These are phyloP conservation scores for Malus hybrid DNA, from an alignment of 331 rosid genomes.

Conservation along the genomic window DNA sequence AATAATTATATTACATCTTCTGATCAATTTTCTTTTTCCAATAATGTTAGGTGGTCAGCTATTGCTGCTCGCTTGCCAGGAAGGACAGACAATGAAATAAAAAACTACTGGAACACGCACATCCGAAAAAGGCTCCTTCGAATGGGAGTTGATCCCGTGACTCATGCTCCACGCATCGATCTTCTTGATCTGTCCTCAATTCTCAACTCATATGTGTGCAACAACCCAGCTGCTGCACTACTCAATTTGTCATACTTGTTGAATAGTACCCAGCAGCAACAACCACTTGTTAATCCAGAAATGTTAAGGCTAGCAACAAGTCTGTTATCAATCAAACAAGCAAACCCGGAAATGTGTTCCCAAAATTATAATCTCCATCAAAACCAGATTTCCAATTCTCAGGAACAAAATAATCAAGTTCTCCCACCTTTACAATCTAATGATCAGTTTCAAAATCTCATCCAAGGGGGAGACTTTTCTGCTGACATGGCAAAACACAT, in stretches of 20 bases:
- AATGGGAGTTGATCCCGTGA: slow-evolving; percentile 91
- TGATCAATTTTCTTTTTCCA: not conserved
- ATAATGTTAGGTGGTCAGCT: slow-evolving; percentile 66
- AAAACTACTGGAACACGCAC: slow-evolving; percentile 94
- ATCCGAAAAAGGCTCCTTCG: slow-evolving; percentile 72
- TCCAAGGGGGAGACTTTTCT: slow-evolving; percentile 10
- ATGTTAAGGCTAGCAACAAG: slow-evolving; percentile 46
- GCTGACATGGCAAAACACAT: slow-evolving; percentile 17
- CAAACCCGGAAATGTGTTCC: slow-evolving; percentile 24
- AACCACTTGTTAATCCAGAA: slow-evolving; percentile 54
- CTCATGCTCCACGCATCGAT: slow-evolving; percentile 87
- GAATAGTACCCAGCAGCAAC: slow-evolving; percentile 35
- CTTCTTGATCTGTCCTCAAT: slow-evolving; percentile 65
- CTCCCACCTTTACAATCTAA: slow-evolving; percentile 14
- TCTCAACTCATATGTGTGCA: slow-evolving; percentile 42
- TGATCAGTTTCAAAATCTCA: slow-evolving; percentile 24
- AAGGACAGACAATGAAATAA: slow-evolving; percentile 88
- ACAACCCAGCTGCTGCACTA: slow-evolving; percentile 31
- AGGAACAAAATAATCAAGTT: slow-evolving; percentile 19
- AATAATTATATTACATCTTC: too few relatives aligned
- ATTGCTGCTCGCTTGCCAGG: slow-evolving; percentile 87
- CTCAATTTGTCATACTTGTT: slow-evolving; percentile 46
- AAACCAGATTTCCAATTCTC: slow-evolving; percentile 17
- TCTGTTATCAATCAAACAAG: slow-evolving; percentile 41
- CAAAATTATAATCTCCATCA: slow-evolving; percentile 27